phyloP scores from a whole-genome alignment of 2,329 filamentous ascomycete species.

The Chalaropsis ovoidea region DNA sequence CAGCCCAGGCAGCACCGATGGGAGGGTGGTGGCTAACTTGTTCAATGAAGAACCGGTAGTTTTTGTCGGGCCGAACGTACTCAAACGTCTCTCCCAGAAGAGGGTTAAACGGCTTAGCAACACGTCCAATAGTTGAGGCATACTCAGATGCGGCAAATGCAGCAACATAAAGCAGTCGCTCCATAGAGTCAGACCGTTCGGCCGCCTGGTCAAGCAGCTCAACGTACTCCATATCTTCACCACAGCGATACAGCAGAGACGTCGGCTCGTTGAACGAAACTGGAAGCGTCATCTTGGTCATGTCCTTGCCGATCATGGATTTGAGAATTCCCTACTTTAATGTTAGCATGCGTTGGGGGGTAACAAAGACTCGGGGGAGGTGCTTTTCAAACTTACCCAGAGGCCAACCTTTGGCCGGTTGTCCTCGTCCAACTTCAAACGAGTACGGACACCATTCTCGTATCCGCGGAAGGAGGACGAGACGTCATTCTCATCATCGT shows the following conservation, averaged over 20 bases:
- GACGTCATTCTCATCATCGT: constrained; percentile 49
- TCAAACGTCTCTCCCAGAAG: constrained; percentile 94
- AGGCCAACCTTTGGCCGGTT: constrained; percentile 88
- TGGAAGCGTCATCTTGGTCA: constrained; percentile 98
- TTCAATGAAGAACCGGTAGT: constrained; percentile 96
- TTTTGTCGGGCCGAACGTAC: constrained; percentile 89
- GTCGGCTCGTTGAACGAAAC: constrained; percentile 99
- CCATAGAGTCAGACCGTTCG: constrained; percentile 73
- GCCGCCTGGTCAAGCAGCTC: constrained; percentile 84
- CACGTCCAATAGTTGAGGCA: constrained; percentile 88
- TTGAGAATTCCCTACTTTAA: constrained; percentile 74
- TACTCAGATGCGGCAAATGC: constrained; percentile 96
- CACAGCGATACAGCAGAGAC: constrained; percentile 84
- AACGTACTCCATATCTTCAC: constrained; percentile 96
- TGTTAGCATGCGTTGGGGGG: constrained; percentile 13
- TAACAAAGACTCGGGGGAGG: neutral
- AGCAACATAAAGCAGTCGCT: constrained; percentile 87
- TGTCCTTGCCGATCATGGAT: constrained; percentile 99
- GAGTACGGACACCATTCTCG: constrained; percentile 72
- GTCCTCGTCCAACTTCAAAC: constrained; percentile 81
- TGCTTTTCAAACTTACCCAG: constrained; percentile 58
- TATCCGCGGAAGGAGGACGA: constrained; percentile 76
- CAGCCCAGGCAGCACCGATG: constrained; percentile 83
- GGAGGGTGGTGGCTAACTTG: constrained; percentile 97
- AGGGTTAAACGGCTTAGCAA: constrained; percentile 97